A percentile compares a stretch with the other conserved stretches of the same genome.
These are phyloP conservation scores for Pisolithus microcarpus DNA, from an alignment of 768 basidiomycete species.

Conservation along the genomic window DNA sequence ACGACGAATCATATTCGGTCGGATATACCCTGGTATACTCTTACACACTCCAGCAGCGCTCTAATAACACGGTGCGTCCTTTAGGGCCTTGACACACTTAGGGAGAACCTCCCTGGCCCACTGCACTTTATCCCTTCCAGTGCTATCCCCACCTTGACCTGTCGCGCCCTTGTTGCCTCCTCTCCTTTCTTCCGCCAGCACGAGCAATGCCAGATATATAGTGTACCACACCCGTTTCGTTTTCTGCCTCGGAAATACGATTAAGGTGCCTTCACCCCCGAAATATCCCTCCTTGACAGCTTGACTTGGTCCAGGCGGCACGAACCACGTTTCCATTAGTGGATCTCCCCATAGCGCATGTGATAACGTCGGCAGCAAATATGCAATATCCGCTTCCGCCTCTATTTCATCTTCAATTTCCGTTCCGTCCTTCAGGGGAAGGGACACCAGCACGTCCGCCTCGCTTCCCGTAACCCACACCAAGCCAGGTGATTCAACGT, in stretches of 20 bases:
- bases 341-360: slow-evolving; percentile 75
- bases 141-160: slow-evolving; percentile 6
- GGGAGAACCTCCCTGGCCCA: slow-evolving; percentile 38
- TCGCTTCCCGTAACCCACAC: slow-evolving; percentile 57
- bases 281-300: slow-evolving; percentile 59
- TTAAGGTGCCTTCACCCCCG: slow-evolving; percentile 35
- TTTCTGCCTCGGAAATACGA: slow-evolving; percentile 57
- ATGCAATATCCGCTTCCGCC: slow-evolving; percentile 22
- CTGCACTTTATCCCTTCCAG: slow-evolving; percentile 12
- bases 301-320: slow-evolving; percentile 37
- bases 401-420: slow-evolving; percentile 5
- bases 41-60: background rate
- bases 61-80: slow-evolving; percentile 32
- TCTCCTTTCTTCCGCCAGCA: slow-evolving; percentile 39
- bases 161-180: slow-evolving; percentile 12
- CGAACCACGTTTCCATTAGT: slow-evolving; percentile 59
- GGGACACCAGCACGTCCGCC: slow-evolving; percentile 49
- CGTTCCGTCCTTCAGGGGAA: slow-evolving; percentile 16
- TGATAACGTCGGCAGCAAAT: slow-evolving; percentile 35
- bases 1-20: too few species aligned
- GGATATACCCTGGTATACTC: slow-evolving; percentile 1
- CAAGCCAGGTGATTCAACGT: slow-evolving; percentile 64
- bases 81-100: slow-evolving; percentile 37
- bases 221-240: slow-evolving; percentile 78
- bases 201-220: slow-evolving; percentile 50